Conservation (phyloP, 768 basidiomycete genomes). For the Leucosporidium creatinivorum region DNA sequence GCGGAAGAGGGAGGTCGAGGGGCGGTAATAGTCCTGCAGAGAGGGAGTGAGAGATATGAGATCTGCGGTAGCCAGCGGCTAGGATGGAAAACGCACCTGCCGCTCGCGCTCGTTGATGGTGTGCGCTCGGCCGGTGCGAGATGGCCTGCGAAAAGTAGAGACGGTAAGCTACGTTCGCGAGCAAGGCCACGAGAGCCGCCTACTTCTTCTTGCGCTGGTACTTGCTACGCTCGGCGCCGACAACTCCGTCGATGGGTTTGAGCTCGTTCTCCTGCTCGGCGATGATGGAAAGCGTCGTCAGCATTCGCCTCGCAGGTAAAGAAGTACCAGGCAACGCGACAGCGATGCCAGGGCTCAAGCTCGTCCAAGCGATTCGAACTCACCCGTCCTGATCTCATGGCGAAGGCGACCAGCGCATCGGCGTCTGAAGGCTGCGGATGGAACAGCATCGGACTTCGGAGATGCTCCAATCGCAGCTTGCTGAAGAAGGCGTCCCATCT, state of each 20-base stretch:
- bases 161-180: neutral
- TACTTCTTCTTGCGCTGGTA: slow-evolving; percentile 33
- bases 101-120: slow-evolving; percentile 36
- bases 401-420: slow-evolving; percentile 35
- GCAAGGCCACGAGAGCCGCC: neutral
- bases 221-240: slow-evolving; percentile 35
- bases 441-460: slow-evolving; percentile 37
- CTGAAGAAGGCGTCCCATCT: slow-evolving; percentile 32
- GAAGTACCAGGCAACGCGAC: too few relatives aligned
- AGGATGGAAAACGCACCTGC: too few relatives aligned
- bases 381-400: slow-evolving; percentile 8
- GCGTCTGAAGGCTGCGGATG: slow-evolving; percentile 35
- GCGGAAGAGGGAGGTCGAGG: slow-evolving; percentile 31
- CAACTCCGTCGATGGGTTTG: slow-evolving; percentile 32
- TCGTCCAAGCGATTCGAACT: too few relatives aligned
- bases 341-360: too few relatives aligned
- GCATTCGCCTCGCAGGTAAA: too few relatives aligned
- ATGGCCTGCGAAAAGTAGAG: neutral
- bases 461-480: slow-evolving; percentile 29
- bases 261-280: slow-evolving; percentile 26
- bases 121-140: slow-evolving; percentile 12
- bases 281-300: too few relatives aligned
- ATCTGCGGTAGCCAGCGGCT: too few relatives aligned
- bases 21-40: slow-evolving; percentile 34
- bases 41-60: too few relatives aligned